Evolutionary conservation across 2,329 filamentous ascomycete genomes (phyloP).

Genomic region (Helicocarpus griseus): DNA sequence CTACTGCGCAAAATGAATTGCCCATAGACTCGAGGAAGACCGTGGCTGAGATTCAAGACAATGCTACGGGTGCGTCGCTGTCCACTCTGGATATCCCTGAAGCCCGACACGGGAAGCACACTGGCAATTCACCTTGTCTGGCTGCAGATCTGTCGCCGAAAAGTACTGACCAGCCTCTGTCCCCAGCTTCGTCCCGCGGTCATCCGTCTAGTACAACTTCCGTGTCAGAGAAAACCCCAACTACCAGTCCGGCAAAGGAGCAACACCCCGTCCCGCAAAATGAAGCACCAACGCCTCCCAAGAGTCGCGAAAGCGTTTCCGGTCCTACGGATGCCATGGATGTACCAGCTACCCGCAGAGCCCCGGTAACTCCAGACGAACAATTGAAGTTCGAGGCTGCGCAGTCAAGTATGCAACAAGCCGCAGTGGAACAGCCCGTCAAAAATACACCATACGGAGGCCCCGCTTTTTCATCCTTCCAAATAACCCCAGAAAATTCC

Average conservation of each 20-base stretch:
- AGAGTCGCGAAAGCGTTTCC: background rate
- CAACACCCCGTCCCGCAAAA: conserved; percentile 31
- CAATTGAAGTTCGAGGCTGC: conserved; percentile 49
- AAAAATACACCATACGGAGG: background rate
- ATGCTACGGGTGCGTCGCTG: conserved; percentile 4
- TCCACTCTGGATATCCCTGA: background rate
- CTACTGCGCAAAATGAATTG: background rate
- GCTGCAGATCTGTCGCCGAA: background rate
- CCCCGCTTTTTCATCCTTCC: background rate
- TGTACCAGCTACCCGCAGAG: conserved; percentile 19
- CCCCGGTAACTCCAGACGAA: conserved; percentile 47
- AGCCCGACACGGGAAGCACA: background rate
- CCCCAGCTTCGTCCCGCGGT: conserved; percentile 4
- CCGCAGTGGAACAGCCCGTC: background rate
- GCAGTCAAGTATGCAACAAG: conserved; percentile 28
- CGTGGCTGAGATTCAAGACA: background rate
- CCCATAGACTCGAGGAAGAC: background rate
- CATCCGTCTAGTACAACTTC: conserved; percentile 3
- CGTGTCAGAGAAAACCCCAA: conserved; percentile 1
- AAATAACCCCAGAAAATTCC: background rate
- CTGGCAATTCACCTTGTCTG: background rate
- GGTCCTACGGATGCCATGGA: conserved; percentile 14
- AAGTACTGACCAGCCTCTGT: conserved; percentile 14
- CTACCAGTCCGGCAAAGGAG: conserved; percentile 34
- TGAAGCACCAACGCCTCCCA: background rate